Evolutionary conservation across 495 filamentous ascomycete genomes (phyloP).

Genomic region (Rhizodiscina lignyota): DNA sequence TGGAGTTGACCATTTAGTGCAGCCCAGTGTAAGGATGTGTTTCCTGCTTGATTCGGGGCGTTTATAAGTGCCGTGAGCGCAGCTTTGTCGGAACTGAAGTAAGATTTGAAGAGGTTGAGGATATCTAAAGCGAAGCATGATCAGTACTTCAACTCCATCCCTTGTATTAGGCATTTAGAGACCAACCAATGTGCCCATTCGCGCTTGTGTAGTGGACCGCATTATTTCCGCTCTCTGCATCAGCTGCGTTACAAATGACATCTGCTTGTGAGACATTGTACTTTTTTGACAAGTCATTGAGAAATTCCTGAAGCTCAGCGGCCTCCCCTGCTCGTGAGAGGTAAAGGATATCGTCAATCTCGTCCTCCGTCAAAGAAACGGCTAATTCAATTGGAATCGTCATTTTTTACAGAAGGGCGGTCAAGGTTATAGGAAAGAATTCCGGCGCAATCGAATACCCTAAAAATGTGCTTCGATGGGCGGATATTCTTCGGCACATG

Average conservation of each 20-base stretch:
- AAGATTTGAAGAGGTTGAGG: too few relatives aligned
- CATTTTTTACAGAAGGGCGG: too few relatives aligned
- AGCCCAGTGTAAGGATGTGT: conserved; percentile 87
- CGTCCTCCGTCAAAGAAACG: too few relatives aligned
- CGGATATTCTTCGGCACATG: too few relatives aligned
- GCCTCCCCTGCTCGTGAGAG: conserved; percentile 60
- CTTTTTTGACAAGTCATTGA: conserved; percentile 38
- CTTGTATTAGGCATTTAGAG: too few relatives aligned
- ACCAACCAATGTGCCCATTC: conserved; percentile 72
- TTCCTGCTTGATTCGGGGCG: conserved; percentile 57
- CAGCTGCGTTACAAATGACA: conserved; percentile 48
- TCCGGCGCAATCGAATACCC: too few relatives aligned
- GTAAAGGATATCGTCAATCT: conserved; percentile 80
- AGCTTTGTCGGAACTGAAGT: too few relatives aligned
- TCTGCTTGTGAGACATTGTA: conserved; percentile 32
- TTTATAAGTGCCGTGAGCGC: conserved; percentile 30
- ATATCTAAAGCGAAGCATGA: too few relatives aligned
- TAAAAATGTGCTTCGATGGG: too few relatives aligned
- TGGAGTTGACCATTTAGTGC: conserved; percentile 72
- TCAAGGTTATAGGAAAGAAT: too few relatives aligned
- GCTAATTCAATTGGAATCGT: too few relatives aligned
- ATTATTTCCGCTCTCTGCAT: conserved; percentile 52
- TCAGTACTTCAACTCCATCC: too few relatives aligned
- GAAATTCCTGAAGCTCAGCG: conserved; percentile 43
- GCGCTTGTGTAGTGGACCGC: conserved; percentile 78